Percentiles rank a stretch among this genome's conserved stretches.
Conservation (phyloP, 2,329 filamentous ascomycete species). For the Seiridium unicorne region DNA sequence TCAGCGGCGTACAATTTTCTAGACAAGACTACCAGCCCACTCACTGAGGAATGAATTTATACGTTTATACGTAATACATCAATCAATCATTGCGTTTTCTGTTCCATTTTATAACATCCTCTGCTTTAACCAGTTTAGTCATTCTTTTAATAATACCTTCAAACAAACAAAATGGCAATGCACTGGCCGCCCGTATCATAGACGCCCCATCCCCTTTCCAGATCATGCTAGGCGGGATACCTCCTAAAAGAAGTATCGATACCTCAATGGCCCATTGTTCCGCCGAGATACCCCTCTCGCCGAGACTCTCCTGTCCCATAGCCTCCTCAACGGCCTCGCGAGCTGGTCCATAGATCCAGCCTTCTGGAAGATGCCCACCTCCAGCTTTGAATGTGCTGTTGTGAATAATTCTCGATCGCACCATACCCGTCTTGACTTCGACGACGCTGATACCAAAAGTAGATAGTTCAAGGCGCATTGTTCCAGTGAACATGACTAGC, state of each 20-base stretch:
- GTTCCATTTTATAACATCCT: neutral
- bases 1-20: no score
- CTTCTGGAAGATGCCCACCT: neutral
- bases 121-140: neutral
- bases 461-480: slow-evolving; percentile 27
- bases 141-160: neutral
- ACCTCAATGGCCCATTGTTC: neutral
- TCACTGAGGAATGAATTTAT: no score
- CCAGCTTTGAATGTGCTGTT: neutral
- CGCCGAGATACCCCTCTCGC: neutral
- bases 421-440: slow-evolving; percentile 10
- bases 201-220: neutral
- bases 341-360: neutral
- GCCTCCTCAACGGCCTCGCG: neutral
- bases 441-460: slow-evolving; percentile 27
- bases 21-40: no score
- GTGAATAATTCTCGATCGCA: slow-evolving; percentile 1
- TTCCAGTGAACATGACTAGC: slow-evolving; percentile 21
- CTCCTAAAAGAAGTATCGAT: neutral
- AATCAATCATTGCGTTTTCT: neutral
- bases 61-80: no score
- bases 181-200: neutral
- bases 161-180: neutral
- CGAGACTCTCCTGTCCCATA: neutral
- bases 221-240: neutral